These are phyloP conservation scores for Boletus tomentosulus DNA, from an alignment of 768 basidiomycete species.

Conservation along the genomic window DNA sequence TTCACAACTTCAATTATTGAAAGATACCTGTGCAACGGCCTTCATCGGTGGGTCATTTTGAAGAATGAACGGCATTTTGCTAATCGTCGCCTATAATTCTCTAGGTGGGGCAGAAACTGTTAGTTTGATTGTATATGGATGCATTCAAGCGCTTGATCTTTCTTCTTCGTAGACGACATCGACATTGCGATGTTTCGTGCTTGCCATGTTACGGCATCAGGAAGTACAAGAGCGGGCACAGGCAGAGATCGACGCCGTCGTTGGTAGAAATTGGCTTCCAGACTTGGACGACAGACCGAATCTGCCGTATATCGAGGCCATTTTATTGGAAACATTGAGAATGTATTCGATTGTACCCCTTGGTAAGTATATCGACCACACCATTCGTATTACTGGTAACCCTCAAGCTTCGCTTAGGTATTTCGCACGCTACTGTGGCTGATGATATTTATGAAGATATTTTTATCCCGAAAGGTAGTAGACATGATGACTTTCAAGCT, in stretches of 20 bases:
- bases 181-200: slow-evolving; percentile 24
- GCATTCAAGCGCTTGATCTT: background rate
- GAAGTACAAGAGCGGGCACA: slow-evolving; percentile 29
- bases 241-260: slow-evolving; percentile 26
- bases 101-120: slow-evolving; percentile 21
- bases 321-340: slow-evolving; percentile 29
- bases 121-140: background rate
- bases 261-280: slow-evolving; percentile 29
- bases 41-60: background rate
- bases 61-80: background rate
- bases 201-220: slow-evolving; percentile 32
- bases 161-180: slow-evolving; percentile 7
- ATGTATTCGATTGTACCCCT: slow-evolving; percentile 26
- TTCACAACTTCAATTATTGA: background rate
- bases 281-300: slow-evolving; percentile 18
- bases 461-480: background rate
- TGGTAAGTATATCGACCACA: slow-evolving; percentile 9
- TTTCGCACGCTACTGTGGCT: background rate
- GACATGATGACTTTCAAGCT: no score
- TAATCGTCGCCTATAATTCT: background rate
- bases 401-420: slow-evolving; percentile 2
- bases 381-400: background rate
- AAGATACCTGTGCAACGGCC: background rate
- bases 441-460: background rate
- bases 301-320: slow-evolving; percentile 29